Evolutionary conservation across 192 early-diverging fungal species (phyloP), one percentile per base, ranked within the genome.

Genomic region (Entrophospora sp.): DNA sequence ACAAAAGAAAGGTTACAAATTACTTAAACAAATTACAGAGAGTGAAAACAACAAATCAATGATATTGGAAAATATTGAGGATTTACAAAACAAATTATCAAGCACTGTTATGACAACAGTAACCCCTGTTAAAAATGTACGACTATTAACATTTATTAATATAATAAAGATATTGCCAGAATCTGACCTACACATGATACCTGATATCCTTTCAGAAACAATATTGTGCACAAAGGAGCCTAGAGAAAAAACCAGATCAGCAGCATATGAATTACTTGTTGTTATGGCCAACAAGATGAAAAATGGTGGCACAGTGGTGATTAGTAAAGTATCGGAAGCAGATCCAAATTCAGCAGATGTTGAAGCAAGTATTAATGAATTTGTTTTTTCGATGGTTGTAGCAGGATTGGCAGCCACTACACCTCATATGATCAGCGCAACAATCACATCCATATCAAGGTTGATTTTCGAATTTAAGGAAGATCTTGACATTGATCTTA

Each of bases 1-100:
- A 16, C 96, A 97, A 69, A 98, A 98, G 82, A 95, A 93, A 77
- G 91, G 88, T 0, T 98, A 98, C 81, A 94, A 95, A 77, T 79
- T 88, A 5, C 82, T 98, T 12, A 79, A 81, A 67, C 81, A 80
- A 32, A 63, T 86, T 57, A 64, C 77, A 25, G 75, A 72, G 14
- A 78, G 71, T 12, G 71, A 81, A 24, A 75, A 69, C 64, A 82
- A 84, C 13, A 71, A 75, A 24, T 35, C 59, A 12, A 71, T 82
- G 0, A 61, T 79, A n/a, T 36, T 74, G 20, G 51, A 69, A 61
- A 73, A 84, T 49, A 58, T 87, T 35, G 83, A 83, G 20, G 79
- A 84, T 43, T 75, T 96, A 63, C 69, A 81, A 49, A 70, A 70
- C 12, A 72, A 82, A 61, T 79, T 98, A 45, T 73, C 95, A 22